Conservation (phyloP, 768 basidiomycete genomes). For the Scleroderma bovista region DNA sequence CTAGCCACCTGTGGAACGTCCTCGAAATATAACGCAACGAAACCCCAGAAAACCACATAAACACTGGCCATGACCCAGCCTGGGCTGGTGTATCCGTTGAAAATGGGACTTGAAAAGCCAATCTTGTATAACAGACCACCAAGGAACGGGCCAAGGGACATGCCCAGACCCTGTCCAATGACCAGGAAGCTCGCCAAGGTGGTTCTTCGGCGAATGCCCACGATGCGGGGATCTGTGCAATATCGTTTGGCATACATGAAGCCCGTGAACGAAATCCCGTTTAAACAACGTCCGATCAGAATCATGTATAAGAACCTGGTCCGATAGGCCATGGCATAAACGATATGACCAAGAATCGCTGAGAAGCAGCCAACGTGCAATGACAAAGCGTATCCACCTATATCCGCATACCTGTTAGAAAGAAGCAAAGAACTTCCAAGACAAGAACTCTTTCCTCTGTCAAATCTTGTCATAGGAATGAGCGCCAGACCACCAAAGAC, state of each 20-base stretch:
- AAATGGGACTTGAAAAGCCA: slow-evolving; percentile 49
- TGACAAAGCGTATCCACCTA: slow-evolving; percentile 52
- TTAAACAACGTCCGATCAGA: slow-evolving; percentile 63
- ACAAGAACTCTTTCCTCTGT: slow-evolving; percentile 40
- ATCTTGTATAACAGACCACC: slow-evolving; percentile 59
- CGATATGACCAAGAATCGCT: slow-evolving; percentile 49
- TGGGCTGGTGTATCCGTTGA: slow-evolving; percentile 65
- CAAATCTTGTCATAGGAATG: slow-evolving; percentile 49
- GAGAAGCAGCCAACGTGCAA: slow-evolving; percentile 50
- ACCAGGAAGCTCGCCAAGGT: slow-evolving; percentile 60
- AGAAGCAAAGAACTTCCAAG: background rate
- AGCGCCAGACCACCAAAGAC: slow-evolving; percentile 54
- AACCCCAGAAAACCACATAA: slow-evolving; percentile 49
- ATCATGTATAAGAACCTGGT: slow-evolving; percentile 61
- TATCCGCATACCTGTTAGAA: background rate
- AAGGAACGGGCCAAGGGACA: slow-evolving; percentile 58
- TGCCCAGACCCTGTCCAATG: slow-evolving; percentile 55
- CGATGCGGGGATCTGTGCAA: slow-evolving; percentile 61
- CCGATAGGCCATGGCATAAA: slow-evolving; percentile 57
- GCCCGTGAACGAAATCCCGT: slow-evolving; percentile 53
- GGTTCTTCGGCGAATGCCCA: slow-evolving; percentile 58
- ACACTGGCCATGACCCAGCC: slow-evolving; percentile 58
- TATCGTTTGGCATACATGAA: slow-evolving; percentile 69
- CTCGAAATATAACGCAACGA: slow-evolving; percentile 33
- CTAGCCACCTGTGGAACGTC: slow-evolving; percentile 29